These are phyloP conservation scores for Scutellaria baicalensis DNA, from an alignment of 257 asterid genomes.

Conservation along the genomic window DNA sequence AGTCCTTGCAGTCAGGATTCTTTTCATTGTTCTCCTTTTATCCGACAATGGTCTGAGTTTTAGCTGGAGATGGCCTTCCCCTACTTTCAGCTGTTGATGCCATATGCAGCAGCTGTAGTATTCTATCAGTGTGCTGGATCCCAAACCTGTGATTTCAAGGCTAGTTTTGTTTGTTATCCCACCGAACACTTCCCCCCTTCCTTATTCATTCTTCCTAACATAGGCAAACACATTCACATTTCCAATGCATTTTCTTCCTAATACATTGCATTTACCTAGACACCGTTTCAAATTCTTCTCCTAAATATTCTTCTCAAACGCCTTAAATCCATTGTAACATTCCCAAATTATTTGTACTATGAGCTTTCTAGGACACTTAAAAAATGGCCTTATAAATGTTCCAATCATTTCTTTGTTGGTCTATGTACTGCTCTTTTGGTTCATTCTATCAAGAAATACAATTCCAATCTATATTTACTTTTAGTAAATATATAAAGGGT, in stretches of 20 bases:
- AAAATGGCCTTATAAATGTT: neutral
- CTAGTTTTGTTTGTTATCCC: neutral
- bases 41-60: neutral
- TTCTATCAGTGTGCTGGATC: neutral
- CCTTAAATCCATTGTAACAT: neutral
- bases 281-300: neutral
- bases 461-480: neutral
- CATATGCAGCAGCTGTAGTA: neutral
- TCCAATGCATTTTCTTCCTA: neutral
- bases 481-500: constrained; percentile 7
- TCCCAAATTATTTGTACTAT: neutral
- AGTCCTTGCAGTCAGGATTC: neutral
- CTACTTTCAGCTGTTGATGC: neutral
- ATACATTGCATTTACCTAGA: neutral
- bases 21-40: neutral
- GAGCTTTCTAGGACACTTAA: neutral
- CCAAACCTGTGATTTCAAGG: neutral
- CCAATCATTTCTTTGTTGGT: neutral
- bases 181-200: neutral
- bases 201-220: neutral
- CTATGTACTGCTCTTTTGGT: neutral
- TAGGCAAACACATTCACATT: neutral
- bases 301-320: neutral
- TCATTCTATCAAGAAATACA: neutral
- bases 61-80: neutral